phyloP scores from a whole-genome alignment of 2,329 filamentous ascomycete species.

The Tolypocladium album region DNA sequence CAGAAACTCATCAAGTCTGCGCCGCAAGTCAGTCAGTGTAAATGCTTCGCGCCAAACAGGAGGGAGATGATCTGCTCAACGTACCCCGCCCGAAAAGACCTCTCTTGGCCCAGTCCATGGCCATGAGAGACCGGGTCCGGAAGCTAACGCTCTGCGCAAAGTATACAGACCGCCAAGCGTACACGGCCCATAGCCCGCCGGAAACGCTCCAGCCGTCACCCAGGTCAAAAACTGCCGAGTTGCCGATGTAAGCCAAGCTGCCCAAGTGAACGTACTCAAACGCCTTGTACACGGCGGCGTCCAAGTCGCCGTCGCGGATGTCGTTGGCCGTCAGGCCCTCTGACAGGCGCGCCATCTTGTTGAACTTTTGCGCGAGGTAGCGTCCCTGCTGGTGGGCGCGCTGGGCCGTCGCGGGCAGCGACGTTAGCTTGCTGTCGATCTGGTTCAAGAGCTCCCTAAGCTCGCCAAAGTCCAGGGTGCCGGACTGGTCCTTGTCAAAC shows the following conservation, averaged over 20 bases:
- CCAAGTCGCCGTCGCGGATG: constrained; percentile 78
- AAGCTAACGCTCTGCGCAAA: constrained; percentile 96
- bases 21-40: not conserved
- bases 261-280: constrained; percentile 93
- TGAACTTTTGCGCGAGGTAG: constrained; percentile 90
- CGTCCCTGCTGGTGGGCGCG: constrained; percentile 91
- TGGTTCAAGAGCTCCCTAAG: constrained; percentile 78
- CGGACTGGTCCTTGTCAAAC: constrained; percentile 88
- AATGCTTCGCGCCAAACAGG: not conserved
- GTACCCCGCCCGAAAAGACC: constrained; percentile 89
- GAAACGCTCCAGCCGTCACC: constrained; percentile 64
- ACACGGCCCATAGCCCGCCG: constrained; percentile 85
- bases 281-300: constrained; percentile 84
- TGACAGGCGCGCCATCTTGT: constrained; percentile 70
- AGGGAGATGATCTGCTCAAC: constrained; percentile 17
- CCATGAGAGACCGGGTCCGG: constrained; percentile 74
- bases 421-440: constrained; percentile 92
- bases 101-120: constrained; percentile 99
- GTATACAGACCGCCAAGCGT: constrained; percentile 92
- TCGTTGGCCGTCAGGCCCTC: constrained; percentile 71
- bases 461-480: constrained; percentile 90
- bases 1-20: constrained; percentile 44
- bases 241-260: constrained; percentile 88
- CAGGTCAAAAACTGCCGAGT: constrained; percentile 90
- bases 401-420: constrained; percentile 88